phyloP scores from a whole-genome alignment of 768 basidiomycete species.

The Suillus luteus region DNA sequence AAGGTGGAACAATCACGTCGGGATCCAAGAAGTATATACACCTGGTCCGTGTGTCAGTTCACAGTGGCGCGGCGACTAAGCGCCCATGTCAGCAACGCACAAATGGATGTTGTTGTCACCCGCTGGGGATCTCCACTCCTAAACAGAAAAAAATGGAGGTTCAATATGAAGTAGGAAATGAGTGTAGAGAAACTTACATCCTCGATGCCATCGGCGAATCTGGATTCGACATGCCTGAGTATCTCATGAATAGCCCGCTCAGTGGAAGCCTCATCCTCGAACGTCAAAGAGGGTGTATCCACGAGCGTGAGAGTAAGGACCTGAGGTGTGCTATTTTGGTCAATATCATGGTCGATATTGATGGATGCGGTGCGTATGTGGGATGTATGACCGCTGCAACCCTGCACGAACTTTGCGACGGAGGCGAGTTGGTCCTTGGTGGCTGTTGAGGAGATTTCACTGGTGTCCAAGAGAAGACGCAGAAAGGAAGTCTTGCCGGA shows the following conservation, averaged over 20 bases:
- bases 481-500: conserved; percentile 89
- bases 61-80: conserved; percentile 20
- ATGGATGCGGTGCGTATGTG: conserved; percentile 70
- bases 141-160: conserved; percentile 22
- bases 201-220: conserved; percentile 73
- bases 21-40: conserved; percentile 90
- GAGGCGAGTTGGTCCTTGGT: conserved; percentile 76
- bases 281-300: conserved; percentile 83
- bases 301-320: conserved; percentile 69
- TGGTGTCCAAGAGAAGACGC: conserved; percentile 82
- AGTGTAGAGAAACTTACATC: conserved; percentile 58
- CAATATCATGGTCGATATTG: conserved; percentile 65
- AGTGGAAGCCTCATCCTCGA: conserved; percentile 60
- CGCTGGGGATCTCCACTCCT: conserved; percentile 73
- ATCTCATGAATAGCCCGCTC: conserved; percentile 70
- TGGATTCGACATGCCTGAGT: conserved; percentile 68
- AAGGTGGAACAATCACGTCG: conserved; percentile 73
- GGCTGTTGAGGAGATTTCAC: conserved; percentile 60
- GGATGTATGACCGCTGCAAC: conserved; percentile 69
- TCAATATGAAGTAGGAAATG: conserved; percentile 22
- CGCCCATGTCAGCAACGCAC: conserved; percentile 49
- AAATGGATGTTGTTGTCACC: conserved; percentile 83
- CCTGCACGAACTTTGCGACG: conserved; percentile 82
- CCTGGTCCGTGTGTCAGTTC: conserved; percentile 41
- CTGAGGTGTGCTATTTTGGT: conserved; percentile 45